Conservation (phyloP, 2,329 filamentous ascomycete genomes). For the Neodidymelliopsis sp. region DNA sequence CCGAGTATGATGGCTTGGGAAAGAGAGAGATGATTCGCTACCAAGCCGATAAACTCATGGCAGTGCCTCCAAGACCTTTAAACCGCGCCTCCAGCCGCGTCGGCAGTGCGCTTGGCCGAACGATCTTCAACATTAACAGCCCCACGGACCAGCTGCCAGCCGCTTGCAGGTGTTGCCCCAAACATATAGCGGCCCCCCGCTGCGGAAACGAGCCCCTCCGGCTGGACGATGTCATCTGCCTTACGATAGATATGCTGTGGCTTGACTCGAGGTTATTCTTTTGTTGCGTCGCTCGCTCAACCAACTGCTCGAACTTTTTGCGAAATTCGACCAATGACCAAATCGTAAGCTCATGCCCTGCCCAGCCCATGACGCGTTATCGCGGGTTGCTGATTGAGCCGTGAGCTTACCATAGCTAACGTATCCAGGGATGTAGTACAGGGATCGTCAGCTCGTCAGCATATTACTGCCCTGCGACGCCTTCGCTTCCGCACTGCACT, state of each 20-base stretch:
- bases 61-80: background rate
- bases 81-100: slow-evolving; percentile 5
- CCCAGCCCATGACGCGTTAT: slow-evolving; percentile 16
- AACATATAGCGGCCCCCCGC: slow-evolving; percentile 11
- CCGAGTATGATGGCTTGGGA: slow-evolving; percentile 1
- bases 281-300: no score
- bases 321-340: slow-evolving; percentile 5
- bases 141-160: slow-evolving; percentile 4
- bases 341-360: slow-evolving; percentile 5
- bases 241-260: background rate
- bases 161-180: slow-evolving; percentile 4
- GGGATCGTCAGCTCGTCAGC: slow-evolving; percentile 15
- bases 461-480: slow-evolving; percentile 8
- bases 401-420: slow-evolving; percentile 13
- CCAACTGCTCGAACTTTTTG: no score
- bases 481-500: slow-evolving; percentile 2
- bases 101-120: slow-evolving; percentile 9
- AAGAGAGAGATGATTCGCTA: slow-evolving; percentile 1
- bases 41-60: background rate
- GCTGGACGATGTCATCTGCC: background rate
- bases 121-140: slow-evolving; percentile 8
- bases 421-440: slow-evolving; percentile 11
- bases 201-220: slow-evolving; percentile 7
- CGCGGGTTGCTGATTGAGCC: slow-evolving; percentile 6
- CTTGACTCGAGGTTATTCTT: no score